Evolutionary conservation across 192 early-diverging fungal species (phyloP), one percentile per base, ranked within the genome.

Genomic region (Coemansia sp.): DNA sequence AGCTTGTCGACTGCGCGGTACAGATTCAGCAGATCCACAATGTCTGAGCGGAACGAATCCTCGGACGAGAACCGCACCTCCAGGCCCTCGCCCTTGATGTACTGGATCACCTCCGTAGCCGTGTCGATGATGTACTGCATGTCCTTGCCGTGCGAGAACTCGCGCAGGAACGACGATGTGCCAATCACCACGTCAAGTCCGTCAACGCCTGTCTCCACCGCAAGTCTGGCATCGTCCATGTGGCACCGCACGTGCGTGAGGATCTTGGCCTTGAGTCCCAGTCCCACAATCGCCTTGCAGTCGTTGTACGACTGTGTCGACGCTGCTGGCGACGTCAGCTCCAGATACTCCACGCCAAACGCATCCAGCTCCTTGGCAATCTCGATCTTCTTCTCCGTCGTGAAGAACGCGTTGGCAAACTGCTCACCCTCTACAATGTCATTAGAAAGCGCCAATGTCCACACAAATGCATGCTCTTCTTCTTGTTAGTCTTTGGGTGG

Each of bases 141-240:
- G 79, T 99, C 96, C 85, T 99, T 99, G 68, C 97, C 97, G 75
- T 99, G 97, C 62, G 95, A 97, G 86, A 98, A 98, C 84, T 99
- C 95, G 55, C 97, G 89, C 61, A 99, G 86, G 72, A 91, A 95
- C 39, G 94, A 95, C 62, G 92, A 94, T 11, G 97, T 99, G 48
- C 97, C 97, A 76, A 99, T 99, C 49, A 99, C 97, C 19, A 99
- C 93, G 70, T 98, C 94, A 54, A 99, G 86, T 42, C 97, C 97
- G 71, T 97, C 94, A 6, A 99, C 97, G 64, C 95, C 95, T 1
- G 97, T 99, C 70, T 97, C 94, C 42, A 97, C 94, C 7, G 95
- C 97, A 46, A 99, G 91, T 62, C 90, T 87, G 39, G 95, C 97
- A 81, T 99, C 97, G 82, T 96, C 95, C 94, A 99, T 98, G 76